Evolutionary conservation across 768 basidiomycete species (phyloP), one percentile per base, ranked within the genome.

Genomic region (Podaxis sp.): DNA sequence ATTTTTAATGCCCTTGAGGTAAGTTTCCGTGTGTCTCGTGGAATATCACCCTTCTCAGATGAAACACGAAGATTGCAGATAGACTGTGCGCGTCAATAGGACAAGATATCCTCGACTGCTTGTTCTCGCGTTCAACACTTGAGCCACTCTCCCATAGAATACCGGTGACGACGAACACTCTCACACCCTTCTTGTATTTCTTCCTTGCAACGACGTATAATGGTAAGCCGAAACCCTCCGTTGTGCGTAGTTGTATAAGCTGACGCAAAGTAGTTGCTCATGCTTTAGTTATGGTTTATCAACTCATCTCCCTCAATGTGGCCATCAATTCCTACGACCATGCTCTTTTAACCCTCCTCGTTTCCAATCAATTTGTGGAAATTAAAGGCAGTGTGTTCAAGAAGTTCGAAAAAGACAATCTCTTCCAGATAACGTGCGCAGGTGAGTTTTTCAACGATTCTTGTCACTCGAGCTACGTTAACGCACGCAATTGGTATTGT

Each of bases 341-440:
- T 68, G 90, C 96, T 2, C 85, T 99, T 6, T 81, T 99, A 43
- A 97, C 96, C 0, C 83, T 99, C 0, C 82, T 99, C 7, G 87
- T 99, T 50, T 97, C 94, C 50, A 99, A 98, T 71, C 97, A 99
- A 73, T 98, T 99, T 69, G 96, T 98, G 37, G 97, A 99, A 76
- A 98, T 98, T 75, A 99, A 99, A 76, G 96, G 96, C 37, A 94
- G 93, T 71, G 97, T 99, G 1, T 99, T 99, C 86, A 99, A 98
- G 76, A 98, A 91, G 72, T 98, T 99, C 69, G 97, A 98, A 72
- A 99, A 98, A 72, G 97, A 99, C 70, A 98, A 92, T 70, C 83
- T 99, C 8, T 98, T 99, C 73, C 97, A 99, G 74, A 96, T 99
- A 63, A 96, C 95, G 52, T 99, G 97, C 68, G 97, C 97, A 65